Percentiles rank a stretch among this genome's conserved stretches.
Conservation (phyloP, 805 yeast genomes). For the Blastobotrys parvus region DNA sequence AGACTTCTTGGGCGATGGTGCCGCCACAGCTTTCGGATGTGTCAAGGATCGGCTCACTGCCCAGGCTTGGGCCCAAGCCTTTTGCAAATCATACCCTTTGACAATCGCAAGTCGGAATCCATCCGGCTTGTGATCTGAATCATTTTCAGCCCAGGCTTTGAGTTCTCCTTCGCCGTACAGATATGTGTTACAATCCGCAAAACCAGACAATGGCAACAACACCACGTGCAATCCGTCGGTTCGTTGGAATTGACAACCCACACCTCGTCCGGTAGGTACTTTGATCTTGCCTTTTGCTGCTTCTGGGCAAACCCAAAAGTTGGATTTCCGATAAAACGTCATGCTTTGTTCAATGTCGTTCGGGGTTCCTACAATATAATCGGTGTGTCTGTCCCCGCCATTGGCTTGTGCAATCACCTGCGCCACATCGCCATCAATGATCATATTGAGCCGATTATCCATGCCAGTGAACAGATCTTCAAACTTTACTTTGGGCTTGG, state of each 20-base stretch:
- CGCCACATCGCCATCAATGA: neutral
- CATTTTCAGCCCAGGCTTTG: neutral
- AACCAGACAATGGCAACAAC: conserved; percentile 18
- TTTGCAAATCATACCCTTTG: neutral
- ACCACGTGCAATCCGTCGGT: conserved; percentile 20
- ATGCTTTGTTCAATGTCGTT: neutral
- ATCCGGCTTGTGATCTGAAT: neutral
- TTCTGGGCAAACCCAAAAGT: neutral
- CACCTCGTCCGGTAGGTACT: neutral
- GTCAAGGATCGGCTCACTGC: neutral
- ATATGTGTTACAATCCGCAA: conserved; percentile 12
- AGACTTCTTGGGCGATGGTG: no score
- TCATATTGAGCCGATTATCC: neutral
- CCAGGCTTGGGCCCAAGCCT: neutral
- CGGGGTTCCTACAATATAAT: neutral
- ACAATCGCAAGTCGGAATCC: neutral
- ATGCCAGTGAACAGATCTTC: neutral
- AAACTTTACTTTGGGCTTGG: neutral
- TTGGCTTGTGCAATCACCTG: neutral
- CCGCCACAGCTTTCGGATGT: neutral
- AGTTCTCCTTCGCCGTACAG: conserved; percentile 2
- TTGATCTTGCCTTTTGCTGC: neutral
- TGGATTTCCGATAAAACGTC: neutral
- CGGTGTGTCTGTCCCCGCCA: neutral
- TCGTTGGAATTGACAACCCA: conserved; percentile 5